A percentile compares a stretch with the other conserved stretches of the same genome.
Conservation (phyloP, 2,329 filamentous ascomycete species). For the Alternaria atra region DNA sequence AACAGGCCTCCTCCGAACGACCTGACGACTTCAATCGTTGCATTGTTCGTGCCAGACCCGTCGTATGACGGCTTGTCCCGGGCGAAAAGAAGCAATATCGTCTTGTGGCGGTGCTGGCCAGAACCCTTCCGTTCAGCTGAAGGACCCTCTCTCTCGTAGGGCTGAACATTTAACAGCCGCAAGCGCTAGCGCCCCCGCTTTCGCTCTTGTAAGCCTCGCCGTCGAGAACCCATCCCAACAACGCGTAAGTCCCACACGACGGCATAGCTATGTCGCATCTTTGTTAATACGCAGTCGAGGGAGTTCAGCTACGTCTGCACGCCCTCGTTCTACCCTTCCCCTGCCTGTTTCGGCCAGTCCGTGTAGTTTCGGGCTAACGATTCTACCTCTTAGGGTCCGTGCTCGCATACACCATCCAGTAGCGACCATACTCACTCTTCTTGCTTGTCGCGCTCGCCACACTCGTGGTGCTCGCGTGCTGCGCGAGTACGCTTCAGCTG, state of each 20-base stretch:
- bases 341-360: conserved; percentile 39
- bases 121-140: conserved; percentile 22
- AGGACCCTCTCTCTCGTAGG: conserved; percentile 12
- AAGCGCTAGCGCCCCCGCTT: conserved; percentile 24
- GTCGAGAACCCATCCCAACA: conserved; percentile 16
- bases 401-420: conserved; percentile 30
- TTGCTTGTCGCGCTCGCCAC: conserved; percentile 40
- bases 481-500: conserved; percentile 47
- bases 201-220: conserved; percentile 29
- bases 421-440: conserved; percentile 16
- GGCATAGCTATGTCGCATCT: conserved; percentile 23
- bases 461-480: conserved; percentile 34
- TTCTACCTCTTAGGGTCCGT: conserved; percentile 26
- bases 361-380: conserved; percentile 13
- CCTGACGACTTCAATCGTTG: conserved; percentile 11
- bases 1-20: conserved; percentile 19
- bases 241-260: conserved; percentile 15
- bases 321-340: conserved; percentile 15
- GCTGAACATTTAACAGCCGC: conserved; percentile 13
- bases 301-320: conserved; percentile 11
- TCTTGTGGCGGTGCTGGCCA: conserved; percentile 35
- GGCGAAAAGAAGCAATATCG: conserved; percentile 14
- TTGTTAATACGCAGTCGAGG: conserved; percentile 10
- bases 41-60: background rate
- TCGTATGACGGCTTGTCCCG: conserved; percentile 11